Evolutionary conservation across 2,329 filamentous ascomycete species (phyloP).

Genomic region (Colletotrichum sp.): DNA sequence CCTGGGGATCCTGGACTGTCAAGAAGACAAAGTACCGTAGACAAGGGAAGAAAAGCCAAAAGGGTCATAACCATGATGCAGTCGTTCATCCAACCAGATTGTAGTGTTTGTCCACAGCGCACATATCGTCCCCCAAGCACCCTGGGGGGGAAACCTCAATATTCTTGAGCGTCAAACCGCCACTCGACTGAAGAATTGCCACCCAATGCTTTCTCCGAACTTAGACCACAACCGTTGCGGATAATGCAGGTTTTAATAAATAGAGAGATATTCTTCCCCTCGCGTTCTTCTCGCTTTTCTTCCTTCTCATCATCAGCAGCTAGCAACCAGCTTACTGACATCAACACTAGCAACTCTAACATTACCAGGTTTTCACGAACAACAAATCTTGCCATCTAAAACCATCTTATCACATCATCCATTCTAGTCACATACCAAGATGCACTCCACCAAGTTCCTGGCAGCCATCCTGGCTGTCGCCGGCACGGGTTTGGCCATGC

Average conservation of each 20-base stretch:
- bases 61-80: neutral
- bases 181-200: neutral
- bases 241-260: neutral
- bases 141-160: neutral
- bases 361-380: neutral
- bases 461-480: neutral
- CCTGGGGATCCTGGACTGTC: neutral
- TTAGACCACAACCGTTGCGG: neutral
- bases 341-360: neutral
- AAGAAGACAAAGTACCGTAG: neutral
- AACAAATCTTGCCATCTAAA: neutral
- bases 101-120: neutral
- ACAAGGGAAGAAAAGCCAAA: neutral
- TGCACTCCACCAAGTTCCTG: neutral
- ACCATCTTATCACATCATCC: neutral
- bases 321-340: neutral
- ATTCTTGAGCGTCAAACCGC: neutral
- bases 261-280: neutral
- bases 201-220: neutral
- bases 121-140: neutral
- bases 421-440: neutral
- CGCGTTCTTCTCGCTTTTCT: neutral
- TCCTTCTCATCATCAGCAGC: neutral
- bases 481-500: neutral
- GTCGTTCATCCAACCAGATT: neutral